Conservation (phyloP, 805 yeast species). For the Blastobotrys peoriensis region DNA sequence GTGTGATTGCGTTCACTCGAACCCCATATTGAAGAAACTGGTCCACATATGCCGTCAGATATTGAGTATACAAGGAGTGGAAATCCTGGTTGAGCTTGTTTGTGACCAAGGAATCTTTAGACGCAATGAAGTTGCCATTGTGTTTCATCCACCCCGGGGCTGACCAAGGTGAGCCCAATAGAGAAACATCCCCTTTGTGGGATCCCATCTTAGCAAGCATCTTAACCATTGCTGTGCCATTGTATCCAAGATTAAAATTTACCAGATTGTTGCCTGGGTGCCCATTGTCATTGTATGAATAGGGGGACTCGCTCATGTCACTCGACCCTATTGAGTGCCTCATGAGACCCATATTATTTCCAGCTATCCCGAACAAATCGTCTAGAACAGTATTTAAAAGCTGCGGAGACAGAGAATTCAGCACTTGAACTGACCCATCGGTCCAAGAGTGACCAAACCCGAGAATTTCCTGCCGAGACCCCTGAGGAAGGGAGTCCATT, state of each 20-base stretch:
- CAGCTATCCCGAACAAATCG: neutral
- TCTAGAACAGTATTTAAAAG: neutral
- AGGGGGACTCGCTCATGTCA: neutral
- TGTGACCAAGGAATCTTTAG: neutral
- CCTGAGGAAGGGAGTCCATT: neutral
- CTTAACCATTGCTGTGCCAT: neutral
- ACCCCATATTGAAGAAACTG: neutral
- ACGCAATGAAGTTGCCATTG: constrained; percentile 2
- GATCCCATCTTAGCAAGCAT: neutral
- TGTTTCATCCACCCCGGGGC: constrained; percentile 11
- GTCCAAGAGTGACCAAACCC: constrained; percentile 4
- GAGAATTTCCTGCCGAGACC: neutral
- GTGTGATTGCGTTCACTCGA: constrained; percentile 1
- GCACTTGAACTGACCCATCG: neutral
- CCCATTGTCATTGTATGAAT: constrained; percentile 1
- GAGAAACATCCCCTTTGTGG: neutral
- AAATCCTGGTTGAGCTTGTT: neutral
- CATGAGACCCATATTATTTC: constrained; percentile 4
- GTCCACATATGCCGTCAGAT: constrained; percentile 1
- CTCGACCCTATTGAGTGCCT: constrained; percentile 1
- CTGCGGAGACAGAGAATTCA: neutral
- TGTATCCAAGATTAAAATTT: neutral
- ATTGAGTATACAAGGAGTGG: neutral
- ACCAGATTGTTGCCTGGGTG: neutral
- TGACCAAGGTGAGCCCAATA: constrained; percentile 7